Conservation (phyloP, 768 basidiomycete species). For the Suillus plorans region DNA sequence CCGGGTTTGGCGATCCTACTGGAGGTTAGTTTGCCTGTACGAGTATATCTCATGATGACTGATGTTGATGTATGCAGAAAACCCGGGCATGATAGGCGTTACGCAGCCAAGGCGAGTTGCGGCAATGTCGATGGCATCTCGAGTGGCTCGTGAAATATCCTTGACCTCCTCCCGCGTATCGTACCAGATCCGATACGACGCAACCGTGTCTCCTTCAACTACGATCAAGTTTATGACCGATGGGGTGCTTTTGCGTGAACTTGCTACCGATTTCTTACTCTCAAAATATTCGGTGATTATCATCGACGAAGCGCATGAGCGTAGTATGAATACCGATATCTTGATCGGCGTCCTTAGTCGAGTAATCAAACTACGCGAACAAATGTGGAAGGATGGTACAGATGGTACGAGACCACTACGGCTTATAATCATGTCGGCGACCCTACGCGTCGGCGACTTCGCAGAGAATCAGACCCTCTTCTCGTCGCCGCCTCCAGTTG, state of each 20-base stretch:
- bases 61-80: conserved; percentile 53
- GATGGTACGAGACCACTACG: conserved; percentile 82
- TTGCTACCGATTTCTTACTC: conserved; percentile 92
- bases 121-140: conserved; percentile 92
- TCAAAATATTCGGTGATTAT: conserved; percentile 91
- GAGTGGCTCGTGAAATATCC: conserved; percentile 92
- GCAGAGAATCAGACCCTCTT: conserved; percentile 84
- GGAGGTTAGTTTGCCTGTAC: conserved; percentile 56
- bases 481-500: conserved; percentile 81
- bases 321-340: conserved; percentile 98
- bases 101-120: conserved; percentile 98
- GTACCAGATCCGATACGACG: conserved; percentile 97
- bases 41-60: conserved; percentile 3
- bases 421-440: conserved; percentile 98
- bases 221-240: conserved; percentile 99
- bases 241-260: conserved; percentile 91
- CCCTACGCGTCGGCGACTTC: conserved; percentile 91
- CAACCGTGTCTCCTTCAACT: conserved; percentile 85
- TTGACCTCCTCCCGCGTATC: conserved; percentile 81
- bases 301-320: conserved; percentile 97
- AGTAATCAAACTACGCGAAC: conserved; percentile 85
- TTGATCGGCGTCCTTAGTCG: conserved; percentile 96
- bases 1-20: conserved; percentile 82
- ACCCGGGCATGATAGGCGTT: conserved; percentile 96
- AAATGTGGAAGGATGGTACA: conserved; percentile 81